Conservation (phyloP, 1,284 basidiomycete species). For the Abortiporus biennis region DNA sequence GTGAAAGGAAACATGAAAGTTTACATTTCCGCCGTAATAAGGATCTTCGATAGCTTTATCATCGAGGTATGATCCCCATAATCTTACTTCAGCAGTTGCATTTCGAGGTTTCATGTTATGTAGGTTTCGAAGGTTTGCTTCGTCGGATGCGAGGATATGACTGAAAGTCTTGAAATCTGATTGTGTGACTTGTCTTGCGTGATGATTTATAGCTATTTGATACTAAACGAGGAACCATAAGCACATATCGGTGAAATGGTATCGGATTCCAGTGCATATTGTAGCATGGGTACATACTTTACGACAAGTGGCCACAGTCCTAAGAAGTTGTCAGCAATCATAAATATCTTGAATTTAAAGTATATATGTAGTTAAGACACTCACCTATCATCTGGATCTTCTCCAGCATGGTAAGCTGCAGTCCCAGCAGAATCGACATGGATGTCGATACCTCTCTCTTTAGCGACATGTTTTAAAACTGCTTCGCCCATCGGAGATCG, state of each 20-base stretch:
- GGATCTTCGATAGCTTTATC: conserved; percentile 62
- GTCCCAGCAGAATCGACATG: conserved; percentile 71
- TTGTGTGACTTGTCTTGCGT: conserved; percentile 49
- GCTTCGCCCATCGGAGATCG: conserved; percentile 80
- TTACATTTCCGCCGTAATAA: conserved; percentile 66
- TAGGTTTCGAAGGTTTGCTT: conserved; percentile 55
- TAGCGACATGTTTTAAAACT: conserved; percentile 56
- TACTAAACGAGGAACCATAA: conserved; percentile 32
- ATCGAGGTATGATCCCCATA: conserved; percentile 75
- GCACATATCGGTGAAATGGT: background rate
- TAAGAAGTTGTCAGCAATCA: conserved; percentile 23
- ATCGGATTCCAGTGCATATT: background rate
- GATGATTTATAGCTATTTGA: conserved; percentile 52
- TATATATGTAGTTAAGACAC: conserved; percentile 11
- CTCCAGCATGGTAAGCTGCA: conserved; percentile 63
- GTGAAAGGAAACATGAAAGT: conserved; percentile 11
- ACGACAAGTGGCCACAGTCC: conserved; percentile 54
- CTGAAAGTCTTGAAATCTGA: conserved; percentile 61
- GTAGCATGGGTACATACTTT: conserved; percentile 35
- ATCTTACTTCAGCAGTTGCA: conserved; percentile 50
- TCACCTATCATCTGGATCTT: conserved; percentile 69
- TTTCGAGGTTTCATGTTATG: conserved; percentile 47
- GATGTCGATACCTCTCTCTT: conserved; percentile 57
- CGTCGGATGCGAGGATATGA: conserved; percentile 69
- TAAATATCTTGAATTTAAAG: background rate